Evolutionary conservation across 139 green algal genomes (phyloP).

Genomic region (Micractinium sp.): DNA sequence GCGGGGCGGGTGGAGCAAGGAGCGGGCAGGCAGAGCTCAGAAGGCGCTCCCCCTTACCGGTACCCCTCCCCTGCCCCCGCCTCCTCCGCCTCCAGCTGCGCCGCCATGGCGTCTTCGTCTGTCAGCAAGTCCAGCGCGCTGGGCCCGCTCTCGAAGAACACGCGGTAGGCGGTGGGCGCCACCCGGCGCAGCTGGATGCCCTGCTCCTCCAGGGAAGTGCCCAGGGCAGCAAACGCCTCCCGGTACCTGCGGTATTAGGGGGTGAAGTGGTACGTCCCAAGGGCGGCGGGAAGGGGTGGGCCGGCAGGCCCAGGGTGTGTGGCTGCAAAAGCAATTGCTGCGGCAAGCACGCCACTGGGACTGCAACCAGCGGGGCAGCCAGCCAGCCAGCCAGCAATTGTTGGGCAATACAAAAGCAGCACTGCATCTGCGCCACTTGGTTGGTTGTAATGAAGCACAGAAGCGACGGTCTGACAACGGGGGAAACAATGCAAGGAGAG

Average conservation of each 20-base stretch:
- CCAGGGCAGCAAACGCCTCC: constrained; percentile 72
- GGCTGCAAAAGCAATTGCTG: background rate
- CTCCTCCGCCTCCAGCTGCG: constrained; percentile 82
- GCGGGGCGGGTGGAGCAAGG: background rate
- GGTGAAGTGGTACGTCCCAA: background rate
- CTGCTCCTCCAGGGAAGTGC: constrained; percentile 55
- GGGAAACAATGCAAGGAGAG: too few species aligned
- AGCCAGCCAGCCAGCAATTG: background rate
- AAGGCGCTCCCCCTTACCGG: constrained; percentile 29
- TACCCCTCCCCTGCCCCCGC: constrained; percentile 61
- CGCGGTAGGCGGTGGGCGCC: constrained; percentile 76
- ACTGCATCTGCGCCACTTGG: too few species aligned
- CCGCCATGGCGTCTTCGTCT: constrained; percentile 75
- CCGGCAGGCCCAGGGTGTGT: background rate
- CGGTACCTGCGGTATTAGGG: constrained; percentile 8
- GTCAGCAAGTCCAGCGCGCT: constrained; percentile 80
- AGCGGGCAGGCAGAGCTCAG: background rate
- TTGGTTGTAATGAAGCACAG: too few species aligned
- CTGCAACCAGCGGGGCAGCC: background rate
- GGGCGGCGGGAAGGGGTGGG: background rate
- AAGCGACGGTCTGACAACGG: too few species aligned
- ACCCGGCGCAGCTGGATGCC: constrained; percentile 50
- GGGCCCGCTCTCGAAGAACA: constrained; percentile 67
- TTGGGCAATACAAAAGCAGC: too few species aligned
- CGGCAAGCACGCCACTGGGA: background rate